Base-by-base conservation (phyloP, 352 stramenopile genomes). In the Globisporangium radiosum region DNA sequence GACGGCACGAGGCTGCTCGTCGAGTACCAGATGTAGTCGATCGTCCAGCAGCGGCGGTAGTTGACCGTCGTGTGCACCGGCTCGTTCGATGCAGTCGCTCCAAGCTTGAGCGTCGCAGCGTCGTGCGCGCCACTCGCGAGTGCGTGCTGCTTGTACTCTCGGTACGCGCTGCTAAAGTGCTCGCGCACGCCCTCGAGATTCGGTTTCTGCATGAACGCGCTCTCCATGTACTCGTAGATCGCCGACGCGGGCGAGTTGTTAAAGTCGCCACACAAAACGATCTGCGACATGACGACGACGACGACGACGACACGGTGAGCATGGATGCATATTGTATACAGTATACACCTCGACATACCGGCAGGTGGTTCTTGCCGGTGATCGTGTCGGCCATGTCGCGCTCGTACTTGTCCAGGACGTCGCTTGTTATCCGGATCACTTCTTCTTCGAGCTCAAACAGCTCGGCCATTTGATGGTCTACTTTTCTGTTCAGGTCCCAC, bases 21-120 rank as follows among this genome's bases (percentile, higher is more conserved):
- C 48, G 85, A 90, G 72, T 92, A 91, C 85, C 85, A 95, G 45
- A 95, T 91, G 66, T 93, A 95, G 66, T 95, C 85, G 68, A 95
- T 92, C 47, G 85, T 90, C 84, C 84, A 93, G 72, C 85, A 95
- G 17, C 85, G 78, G 37, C 84, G 81, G 51, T 76, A 95, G 60
- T 95, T 95, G 47, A 93, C 85, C 0, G 85, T 95, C 10, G 85
- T 95, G 64, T 95, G 85, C 11, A 78, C 80, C 11, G 85, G 85
- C 52, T 95, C 85, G 19, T 80, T 70, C 44, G 82, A 85, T 57
- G 78, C 77, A 3, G 66, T 71, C 37, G 75, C 64, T 52, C 72
- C 64, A 7, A 76, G 55, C 25, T 37, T n/a, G 38, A 77, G 47
- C 39, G 59, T 59, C 37, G 69, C 54, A 9, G 71, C 56, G 49